phyloP scores from a whole-genome alignment of 1,284 basidiomycete species.

The Leccinum subspadiceum region DNA sequence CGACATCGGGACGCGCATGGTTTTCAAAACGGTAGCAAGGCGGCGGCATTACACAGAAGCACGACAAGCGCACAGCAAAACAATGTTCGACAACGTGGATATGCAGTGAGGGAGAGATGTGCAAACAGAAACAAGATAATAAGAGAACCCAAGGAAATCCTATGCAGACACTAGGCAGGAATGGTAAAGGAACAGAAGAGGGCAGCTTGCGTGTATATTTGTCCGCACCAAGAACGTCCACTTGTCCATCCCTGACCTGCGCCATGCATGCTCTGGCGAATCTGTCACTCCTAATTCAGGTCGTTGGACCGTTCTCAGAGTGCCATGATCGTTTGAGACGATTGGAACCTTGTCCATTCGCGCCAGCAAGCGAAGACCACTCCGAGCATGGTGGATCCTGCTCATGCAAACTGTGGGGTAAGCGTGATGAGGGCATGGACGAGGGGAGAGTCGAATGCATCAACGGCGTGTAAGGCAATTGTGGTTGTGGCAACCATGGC shows the following conservation, averaged over 20 bases:
- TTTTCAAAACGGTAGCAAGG: not conserved
- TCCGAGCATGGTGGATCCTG: conserved; percentile 23
- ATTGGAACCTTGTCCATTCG: conserved; percentile 25
- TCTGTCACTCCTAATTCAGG: conserved; percentile 2
- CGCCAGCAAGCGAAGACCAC: conserved; percentile 33
- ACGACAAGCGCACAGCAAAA: conserved; percentile 1
- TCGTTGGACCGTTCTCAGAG: conserved; percentile 23
- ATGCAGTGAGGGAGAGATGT: conserved; percentile 7
- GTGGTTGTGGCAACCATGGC: conserved; percentile 3
- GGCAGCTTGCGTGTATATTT: not conserved
- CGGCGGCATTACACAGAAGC: conserved; percentile 4
- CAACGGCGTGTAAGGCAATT: conserved; percentile 5
- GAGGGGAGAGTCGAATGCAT: conserved; percentile 7
- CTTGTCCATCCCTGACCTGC: not conserved
- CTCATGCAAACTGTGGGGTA: conserved; percentile 19
- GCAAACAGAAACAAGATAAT: conserved; percentile 4
- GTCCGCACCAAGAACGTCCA: not conserved
- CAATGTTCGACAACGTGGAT: not conserved
- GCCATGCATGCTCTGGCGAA: not conserved
- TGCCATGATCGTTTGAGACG: conserved; percentile 29
- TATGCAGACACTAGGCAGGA: not conserved
- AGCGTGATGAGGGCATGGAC: conserved; percentile 1
- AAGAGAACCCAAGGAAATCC: not conserved
- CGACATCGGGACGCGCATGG: not conserved
- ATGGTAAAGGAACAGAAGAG: not conserved